Base-by-base conservation (phyloP, 2,329 filamentous ascomycete genomes). In the Aspergillus japonicus region DNA sequence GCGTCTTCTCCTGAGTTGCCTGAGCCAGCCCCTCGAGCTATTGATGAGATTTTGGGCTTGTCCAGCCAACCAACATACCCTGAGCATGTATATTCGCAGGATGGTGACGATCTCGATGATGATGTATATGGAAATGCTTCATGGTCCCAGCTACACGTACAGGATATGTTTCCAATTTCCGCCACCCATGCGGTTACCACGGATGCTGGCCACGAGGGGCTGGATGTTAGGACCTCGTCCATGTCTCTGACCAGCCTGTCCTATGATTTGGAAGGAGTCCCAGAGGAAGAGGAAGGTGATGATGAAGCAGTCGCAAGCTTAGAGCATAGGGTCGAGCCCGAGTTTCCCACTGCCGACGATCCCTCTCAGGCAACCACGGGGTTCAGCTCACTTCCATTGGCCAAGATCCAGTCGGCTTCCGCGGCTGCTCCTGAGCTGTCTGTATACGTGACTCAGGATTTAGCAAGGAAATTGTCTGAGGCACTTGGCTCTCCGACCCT, bases 191-290 rank as follows among this genome's bases (percentile, higher is more conserved):
- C 76, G 47, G 68, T 81, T 53, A 78, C 76, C 26, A 78, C 80
- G 6, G 74, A 75, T 24, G 74, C 78, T 49, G 72, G 77, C 50
- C 74, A 71, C 16, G 77, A 78, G 4, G 68, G 74, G 21, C 35
- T 54, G 4, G 71, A 72, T 29, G 66, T 75, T 5, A 70, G 75
- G 35, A 75, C 76, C 16, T 73, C 77, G 6, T 77, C 77, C 1
- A 76, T 79, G 7, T 75, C 78, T 0, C 76, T 79, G 51, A 77
- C 74, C 56, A 75, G 68, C 55, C 72, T 73, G 42, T 69, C 68
- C n/a, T 72, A 71, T 51, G 75, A 78, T 24, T 66, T 81, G 59
- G 74, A 77, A 51, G 76, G 80, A 59, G 78, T 82, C 5, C 78
- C 77, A 1, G 79, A 81, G 63, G 78, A 81, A 61, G 76, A 77